These are phyloP conservation scores for Clausena lansium DNA, from an alignment of 345 rosid species.

Conservation along the genomic window DNA sequence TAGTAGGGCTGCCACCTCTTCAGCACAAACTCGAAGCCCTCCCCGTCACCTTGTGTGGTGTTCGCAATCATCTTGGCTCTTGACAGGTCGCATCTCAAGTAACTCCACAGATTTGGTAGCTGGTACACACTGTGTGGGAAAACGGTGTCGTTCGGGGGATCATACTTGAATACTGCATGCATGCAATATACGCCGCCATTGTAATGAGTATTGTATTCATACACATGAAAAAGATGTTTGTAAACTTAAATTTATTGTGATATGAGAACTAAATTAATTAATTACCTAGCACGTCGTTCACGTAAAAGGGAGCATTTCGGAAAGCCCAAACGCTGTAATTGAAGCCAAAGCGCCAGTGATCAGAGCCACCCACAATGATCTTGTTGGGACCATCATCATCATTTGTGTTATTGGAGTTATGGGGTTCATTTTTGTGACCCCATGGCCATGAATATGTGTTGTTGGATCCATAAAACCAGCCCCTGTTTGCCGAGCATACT, in stretches of 20 bases:
- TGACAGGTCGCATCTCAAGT: conserved; percentile 42
- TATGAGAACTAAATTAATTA: background rate
- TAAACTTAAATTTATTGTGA: background rate
- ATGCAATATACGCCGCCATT: too few species aligned
- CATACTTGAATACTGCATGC: conserved; percentile 64
- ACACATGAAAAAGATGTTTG: too few species aligned
- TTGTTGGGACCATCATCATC: conserved; percentile 26
- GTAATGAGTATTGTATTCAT: too few species aligned
- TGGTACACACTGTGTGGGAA: conserved; percentile 66
- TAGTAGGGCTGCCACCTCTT: conserved; percentile 44
- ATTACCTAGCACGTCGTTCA: conserved; percentile 68
- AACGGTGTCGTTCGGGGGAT: conserved; percentile 41
- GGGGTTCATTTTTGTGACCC: conserved; percentile 17
- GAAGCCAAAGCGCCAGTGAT: conserved; percentile 60
- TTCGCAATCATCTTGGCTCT: conserved; percentile 51
- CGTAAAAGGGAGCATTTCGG: conserved; percentile 51
- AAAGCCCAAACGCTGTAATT: conserved; percentile 58
- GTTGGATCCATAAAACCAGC: conserved; percentile 34
- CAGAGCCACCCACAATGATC: conserved; percentile 62
- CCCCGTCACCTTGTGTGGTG: conserved; percentile 48
- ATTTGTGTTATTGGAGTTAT: conserved; percentile 16
- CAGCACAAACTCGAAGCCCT: conserved; percentile 60
- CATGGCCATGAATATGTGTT: conserved; percentile 13
- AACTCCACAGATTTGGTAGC: conserved; percentile 51
- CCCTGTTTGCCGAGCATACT: conserved; percentile 19